Evolutionary conservation across 2,329 filamentous ascomycete genomes (phyloP), one percentile per base, ranked within the genome.

Genomic region (Fusarium anguioides): DNA sequence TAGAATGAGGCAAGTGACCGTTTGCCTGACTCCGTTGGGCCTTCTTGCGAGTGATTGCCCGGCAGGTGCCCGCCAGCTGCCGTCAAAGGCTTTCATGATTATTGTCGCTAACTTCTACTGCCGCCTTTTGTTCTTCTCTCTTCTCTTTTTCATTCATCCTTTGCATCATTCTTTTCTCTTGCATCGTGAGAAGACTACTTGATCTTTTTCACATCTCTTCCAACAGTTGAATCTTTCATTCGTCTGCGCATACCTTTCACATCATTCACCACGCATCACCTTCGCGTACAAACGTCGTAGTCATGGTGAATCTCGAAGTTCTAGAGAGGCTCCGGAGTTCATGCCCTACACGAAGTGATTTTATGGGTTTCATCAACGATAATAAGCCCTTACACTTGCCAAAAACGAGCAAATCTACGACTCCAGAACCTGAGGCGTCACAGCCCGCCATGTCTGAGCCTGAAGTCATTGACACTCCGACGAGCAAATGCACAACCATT

Each of bases 331-430:
- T 60, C 12, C 35, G 18, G 12, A 33, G 31, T 7, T 41, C 46
- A 8, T 53, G 26, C 15, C 58, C 46, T 15, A 53, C 58, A 8
- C 56, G 58, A 18, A 29, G 15, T 26, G 44, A 55, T 1, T 23
- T 60, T 10, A 54, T 60, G 55, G 46, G 37, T n/a, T 60, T 60
- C 6, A 52, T 60, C 3, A 39, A 60, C 11, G 18, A 37, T 6
- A 20, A 31, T 12, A 35, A 49, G 17, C 39, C 39, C 14, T 18
- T 42, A 24, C 40, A 10, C 14, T 10, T 11, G 10, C 17, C 23
- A 11, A 6, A 18, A 10, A 20, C 12, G 6, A 59, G 20, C 27
- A 36, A 29, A 15, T 20, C 29, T 3, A 6, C 21, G 6, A 60
- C 20, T 23, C 18, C 14, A 3, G 31, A 60, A 3, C 15, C 27